Percentiles rank a stretch among this genome's conserved stretches.
These are phyloP conservation scores for Pleoardoris graminearum DNA, from an alignment of 2,329 filamentous ascomycete genomes.

Conservation along the genomic window DNA sequence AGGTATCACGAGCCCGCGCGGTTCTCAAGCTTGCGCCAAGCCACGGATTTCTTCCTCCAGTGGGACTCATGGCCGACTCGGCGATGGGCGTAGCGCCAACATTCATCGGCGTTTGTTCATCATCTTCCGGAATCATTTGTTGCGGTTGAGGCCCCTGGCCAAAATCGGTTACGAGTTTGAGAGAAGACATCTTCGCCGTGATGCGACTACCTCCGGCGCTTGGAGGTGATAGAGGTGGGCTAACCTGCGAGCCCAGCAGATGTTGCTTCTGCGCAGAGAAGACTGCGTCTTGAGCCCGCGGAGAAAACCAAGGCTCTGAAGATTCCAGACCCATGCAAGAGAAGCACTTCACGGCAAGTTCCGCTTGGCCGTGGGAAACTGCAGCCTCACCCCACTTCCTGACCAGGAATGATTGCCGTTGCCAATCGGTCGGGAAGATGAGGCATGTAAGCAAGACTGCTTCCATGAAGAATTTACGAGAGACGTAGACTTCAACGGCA, in stretches of 20 bases:
- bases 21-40: conserved; percentile 34
- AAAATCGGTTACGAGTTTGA: conserved; percentile 93
- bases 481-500: conserved; percentile 94
- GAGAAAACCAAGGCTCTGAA: conserved; percentile 84
- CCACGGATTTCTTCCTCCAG: conserved; percentile 52
- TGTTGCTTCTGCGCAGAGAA: conserved; percentile 59
- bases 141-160: conserved; percentile 52
- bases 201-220: conserved; percentile 57
- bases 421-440: conserved; percentile 83
- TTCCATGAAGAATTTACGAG: conserved; percentile 89
- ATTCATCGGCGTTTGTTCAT: conserved; percentile 73
- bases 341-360: conserved; percentile 90
- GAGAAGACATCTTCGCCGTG: conserved; percentile 76
- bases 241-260: conserved; percentile 59
- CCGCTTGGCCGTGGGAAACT: conserved; percentile 81
- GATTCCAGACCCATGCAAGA: conserved; percentile 87
- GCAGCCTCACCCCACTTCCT: conserved; percentile 95
- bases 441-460: conserved; percentile 86
- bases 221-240: conserved; percentile 75
- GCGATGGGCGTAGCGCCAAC: conserved; percentile 86
- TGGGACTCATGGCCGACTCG: conserved; percentile 67
- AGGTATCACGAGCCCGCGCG: conserved; percentile 35
- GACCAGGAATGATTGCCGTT: conserved; percentile 82
- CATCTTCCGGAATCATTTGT: conserved; percentile 69
- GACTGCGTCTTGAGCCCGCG: conserved; percentile 68